phyloP scores from a whole-genome alignment of 2,329 filamentous ascomycete species.

The Neofusicoccum cordaticola region DNA sequence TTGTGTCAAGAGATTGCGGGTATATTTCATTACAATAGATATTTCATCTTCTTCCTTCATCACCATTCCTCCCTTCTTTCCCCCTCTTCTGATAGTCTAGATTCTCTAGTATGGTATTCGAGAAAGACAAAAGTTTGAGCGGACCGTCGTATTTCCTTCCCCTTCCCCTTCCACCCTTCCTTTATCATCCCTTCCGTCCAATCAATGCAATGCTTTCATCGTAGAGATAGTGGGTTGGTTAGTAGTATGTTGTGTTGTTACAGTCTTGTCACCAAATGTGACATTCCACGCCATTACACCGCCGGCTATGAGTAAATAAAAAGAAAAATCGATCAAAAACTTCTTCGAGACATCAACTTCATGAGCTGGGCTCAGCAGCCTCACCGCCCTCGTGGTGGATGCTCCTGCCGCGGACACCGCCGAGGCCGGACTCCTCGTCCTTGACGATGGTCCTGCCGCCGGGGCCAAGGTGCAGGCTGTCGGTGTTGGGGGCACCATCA shows the following conservation, averaged over 20 bases:
- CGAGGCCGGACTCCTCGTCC: slow-evolving; percentile 28
- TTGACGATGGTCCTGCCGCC: slow-evolving; percentile 35
- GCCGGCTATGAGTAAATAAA: neutral
- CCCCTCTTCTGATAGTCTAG: neutral
- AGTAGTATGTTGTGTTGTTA: neutral
- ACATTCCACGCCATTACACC: neutral
- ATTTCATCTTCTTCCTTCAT: neutral
- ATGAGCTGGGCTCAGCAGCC: neutral
- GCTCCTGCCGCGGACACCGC: slow-evolving; percentile 14
- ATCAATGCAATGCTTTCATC: neutral
- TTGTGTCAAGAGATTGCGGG: slow-evolving; percentile 1
- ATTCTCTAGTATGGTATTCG: neutral
- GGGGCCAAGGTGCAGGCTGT: slow-evolving; percentile 27
- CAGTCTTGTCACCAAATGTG: neutral
- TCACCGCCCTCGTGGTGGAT: slow-evolving; percentile 14
- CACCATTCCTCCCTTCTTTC: neutral
- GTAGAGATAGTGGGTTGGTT: slow-evolving; percentile 4
- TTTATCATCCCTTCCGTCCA: neutral
- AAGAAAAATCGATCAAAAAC: neutral
- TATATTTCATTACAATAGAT: slow-evolving; percentile 1
- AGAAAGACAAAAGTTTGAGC: neutral
- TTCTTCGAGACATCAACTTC: neutral
- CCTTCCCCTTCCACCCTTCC: neutral
- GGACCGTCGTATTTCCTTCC: neutral
- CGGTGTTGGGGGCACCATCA: slow-evolving; percentile 22